Conservation (phyloP, 805 yeast genomes). For the Pichia insulana region DNA sequence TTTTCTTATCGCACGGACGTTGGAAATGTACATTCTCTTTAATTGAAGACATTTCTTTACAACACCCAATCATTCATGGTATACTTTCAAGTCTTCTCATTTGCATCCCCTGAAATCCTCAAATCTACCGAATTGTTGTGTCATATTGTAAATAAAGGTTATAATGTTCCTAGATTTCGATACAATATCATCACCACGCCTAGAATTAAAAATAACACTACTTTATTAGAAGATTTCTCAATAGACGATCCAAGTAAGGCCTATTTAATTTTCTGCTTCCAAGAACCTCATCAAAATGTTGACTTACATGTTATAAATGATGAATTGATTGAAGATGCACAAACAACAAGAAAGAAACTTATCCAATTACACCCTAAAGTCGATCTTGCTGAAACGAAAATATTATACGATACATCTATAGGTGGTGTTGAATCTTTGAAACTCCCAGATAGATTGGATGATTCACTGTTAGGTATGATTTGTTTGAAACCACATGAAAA, state of each 20-base stretch:
- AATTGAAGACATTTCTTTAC: too few relatives aligned
- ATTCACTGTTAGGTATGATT: constrained; percentile 27
- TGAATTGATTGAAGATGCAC: constrained; percentile 12
- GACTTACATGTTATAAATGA: constrained; percentile 1
- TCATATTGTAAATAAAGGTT: constrained; percentile 40
- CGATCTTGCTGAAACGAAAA: constrained; percentile 11
- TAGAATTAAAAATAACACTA: constrained; percentile 28
- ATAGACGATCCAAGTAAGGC: constrained; percentile 19
- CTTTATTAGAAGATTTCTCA: constrained; percentile 21
- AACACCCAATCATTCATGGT: neutral
- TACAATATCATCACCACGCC: constrained; percentile 34
- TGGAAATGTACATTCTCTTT: too few relatives aligned
- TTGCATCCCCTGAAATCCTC: constrained; percentile 2
- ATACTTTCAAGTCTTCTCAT: constrained; percentile 6
- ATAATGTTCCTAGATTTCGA: constrained; percentile 37
- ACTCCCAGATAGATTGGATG: constrained; percentile 20
- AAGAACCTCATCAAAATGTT: constrained; percentile 9
- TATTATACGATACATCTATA: constrained; percentile 2
- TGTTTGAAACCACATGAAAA: constrained; percentile 26
- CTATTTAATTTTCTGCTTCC: constrained; percentile 20
- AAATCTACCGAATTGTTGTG: constrained; percentile 18
- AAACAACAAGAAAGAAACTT: constrained; percentile 15
- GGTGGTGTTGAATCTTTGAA: constrained; percentile 12
- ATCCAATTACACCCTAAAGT: constrained; percentile 11
- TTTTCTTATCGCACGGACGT: too few relatives aligned